Base-by-base conservation (phyloP, 495 filamentous ascomycete genomes). In the Penicillium lividum region DNA sequence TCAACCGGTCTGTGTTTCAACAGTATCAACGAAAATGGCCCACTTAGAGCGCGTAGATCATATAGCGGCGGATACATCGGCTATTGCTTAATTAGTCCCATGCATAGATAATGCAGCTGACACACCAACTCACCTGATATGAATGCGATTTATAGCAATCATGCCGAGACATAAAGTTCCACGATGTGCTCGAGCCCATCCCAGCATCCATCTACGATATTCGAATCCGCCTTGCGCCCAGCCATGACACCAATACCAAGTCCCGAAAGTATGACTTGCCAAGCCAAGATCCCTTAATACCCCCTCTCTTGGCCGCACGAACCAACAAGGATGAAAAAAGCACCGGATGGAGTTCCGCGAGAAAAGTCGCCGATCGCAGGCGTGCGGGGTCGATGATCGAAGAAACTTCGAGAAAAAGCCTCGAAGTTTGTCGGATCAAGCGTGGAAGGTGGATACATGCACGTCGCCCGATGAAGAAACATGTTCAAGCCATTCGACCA, bases 401-500 rank as follows among this genome's bases (percentile, higher is more conserved):
- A 10, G 53, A 63, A 63, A 51, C 13, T 30, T 66, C 66, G 60
- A 66, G 60, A 68, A 68, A 31, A 53, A 38, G 49, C 13, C 57
- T 66, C 50, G 57, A 61, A 62, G 54, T 59, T 38, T 56, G 60
- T 44, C 22, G 29, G 29, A 29, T 7, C 25, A 52, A 49, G 50
- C 27, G 56, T 31, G 48, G 9, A 33, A 31, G 50, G 43, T 53
- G 57, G 43, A 46, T n/a, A 28, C 16, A 40, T 57, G 44, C 43
- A 49, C 18, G 25, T 55, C 27, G 30, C 54, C 29, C n/a, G 28
- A 43, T 66, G 68, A 72, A 78, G 78, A 67, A 82, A 89, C 43
- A 74, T 83, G 65, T 76, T 83, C 76, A 79, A 91, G 67, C 89
- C 89, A 79, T 83, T 87, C 71, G 74, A 84, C 71, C 82, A 92